Conservation (phyloP, 2,329 filamentous ascomycete species). For the Ascochyta viciae-villosae region DNA sequence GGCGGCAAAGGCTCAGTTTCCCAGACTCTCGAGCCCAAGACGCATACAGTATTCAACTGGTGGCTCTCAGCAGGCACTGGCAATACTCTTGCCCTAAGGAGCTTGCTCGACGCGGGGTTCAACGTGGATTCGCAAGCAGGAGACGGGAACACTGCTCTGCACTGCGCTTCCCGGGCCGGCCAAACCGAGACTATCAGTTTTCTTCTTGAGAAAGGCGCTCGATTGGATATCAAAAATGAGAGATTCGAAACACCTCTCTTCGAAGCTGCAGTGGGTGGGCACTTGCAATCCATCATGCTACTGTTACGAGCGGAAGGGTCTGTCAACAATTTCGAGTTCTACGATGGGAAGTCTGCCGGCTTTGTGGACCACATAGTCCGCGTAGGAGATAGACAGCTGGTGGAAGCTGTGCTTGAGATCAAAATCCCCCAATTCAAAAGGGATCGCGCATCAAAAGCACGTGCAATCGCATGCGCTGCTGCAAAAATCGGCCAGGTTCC, state of each 20-base stretch:
- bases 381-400: not conserved
- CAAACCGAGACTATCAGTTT: not conserved
- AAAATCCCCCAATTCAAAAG: not conserved
- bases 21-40: too few species aligned
- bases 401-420: not conserved
- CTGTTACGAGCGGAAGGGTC: not conserved
- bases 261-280: constrained; percentile 3
- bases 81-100: not conserved
- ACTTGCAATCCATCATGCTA: not conserved
- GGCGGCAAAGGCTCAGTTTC: not conserved
- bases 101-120: not conserved
- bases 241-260: not conserved
- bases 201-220: constrained; percentile 8
- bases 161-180: constrained; percentile 20
- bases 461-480: not conserved
- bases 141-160: constrained; percentile 18
- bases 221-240: not conserved
- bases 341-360: not conserved
- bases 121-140: not conserved
- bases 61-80: constrained; percentile 14
- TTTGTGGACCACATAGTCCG: not conserved
- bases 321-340: not conserved
- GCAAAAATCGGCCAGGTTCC: not conserved
- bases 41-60: not conserved
- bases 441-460: not conserved